These are phyloP conservation scores for Stachybotrys echinatus DNA, from an alignment of 2,329 filamentous ascomycete genomes.

Conservation along the genomic window DNA sequence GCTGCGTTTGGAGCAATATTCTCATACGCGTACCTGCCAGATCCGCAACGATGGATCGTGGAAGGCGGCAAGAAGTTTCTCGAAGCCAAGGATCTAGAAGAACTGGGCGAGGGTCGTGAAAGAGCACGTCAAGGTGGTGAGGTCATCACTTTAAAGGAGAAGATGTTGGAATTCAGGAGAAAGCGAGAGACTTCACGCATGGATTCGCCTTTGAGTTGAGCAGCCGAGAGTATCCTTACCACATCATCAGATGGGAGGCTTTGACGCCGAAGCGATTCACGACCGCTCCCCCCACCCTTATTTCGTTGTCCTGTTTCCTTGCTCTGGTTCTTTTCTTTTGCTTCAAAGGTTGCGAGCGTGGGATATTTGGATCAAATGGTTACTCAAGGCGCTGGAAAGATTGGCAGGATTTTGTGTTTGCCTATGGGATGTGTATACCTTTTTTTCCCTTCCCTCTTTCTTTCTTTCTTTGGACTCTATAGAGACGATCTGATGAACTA, in stretches of 20 bases:
- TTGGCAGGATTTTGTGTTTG: too few species aligned
- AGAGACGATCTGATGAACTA: too few species aligned
- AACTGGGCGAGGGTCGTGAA: conserved; percentile 42
- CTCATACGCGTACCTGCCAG: conserved; percentile 47
- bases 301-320: too few species aligned
- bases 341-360: too few species aligned
- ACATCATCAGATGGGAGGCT: too few species aligned
- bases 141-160: conserved; percentile 36
- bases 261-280: conserved; percentile 2
- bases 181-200: conserved; percentile 14
- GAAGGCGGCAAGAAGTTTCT: conserved; percentile 29
- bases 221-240: not conserved
- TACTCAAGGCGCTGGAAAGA: too few species aligned
- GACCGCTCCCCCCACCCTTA: not conserved
- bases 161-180: conserved; percentile 32
- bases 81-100: conserved; percentile 43
- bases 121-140: conserved; percentile 39
- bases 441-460: too few species aligned
- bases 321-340: too few species aligned
- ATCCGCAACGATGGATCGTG: conserved; percentile 35
- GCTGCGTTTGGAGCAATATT: conserved; percentile 43
- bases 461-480: too few species aligned
- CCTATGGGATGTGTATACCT: too few species aligned
- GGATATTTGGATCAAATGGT: too few species aligned
- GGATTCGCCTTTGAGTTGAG: not conserved